Percentiles rank a stretch among this genome's conserved stretches.
phyloP scores from a whole-genome alignment of 129 eudicot genomes.

The Arctium minus region DNA sequence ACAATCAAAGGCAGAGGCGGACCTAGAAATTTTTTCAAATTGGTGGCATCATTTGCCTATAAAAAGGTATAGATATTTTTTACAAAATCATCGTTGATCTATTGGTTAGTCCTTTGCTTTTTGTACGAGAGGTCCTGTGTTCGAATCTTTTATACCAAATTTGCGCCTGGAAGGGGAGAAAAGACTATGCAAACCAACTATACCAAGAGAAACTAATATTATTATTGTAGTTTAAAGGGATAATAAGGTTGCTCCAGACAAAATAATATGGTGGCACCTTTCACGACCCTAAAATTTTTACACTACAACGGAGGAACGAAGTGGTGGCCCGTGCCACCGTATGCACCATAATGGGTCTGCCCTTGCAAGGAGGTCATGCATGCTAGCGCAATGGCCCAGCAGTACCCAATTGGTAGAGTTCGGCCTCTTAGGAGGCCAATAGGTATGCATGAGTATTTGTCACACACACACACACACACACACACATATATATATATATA shows the following conservation, averaged over 20 bases:
- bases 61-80: no score
- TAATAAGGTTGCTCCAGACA: neutral
- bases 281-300: neutral
- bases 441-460: neutral
- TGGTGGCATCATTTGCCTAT: neutral
- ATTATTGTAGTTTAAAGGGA: neutral
- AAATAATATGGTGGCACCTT: no score
- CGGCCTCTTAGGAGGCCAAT: neutral
- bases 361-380: neutral
- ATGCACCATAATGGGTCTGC: neutral
- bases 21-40: no score
- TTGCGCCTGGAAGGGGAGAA: no score
- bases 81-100: no score
- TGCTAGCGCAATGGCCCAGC: neutral
- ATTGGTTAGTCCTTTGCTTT: neutral
- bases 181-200: no score
- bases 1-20: neutral
- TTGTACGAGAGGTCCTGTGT: neutral
- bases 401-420: no score
- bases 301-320: neutral
- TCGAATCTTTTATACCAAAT: neutral
- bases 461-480: no score
- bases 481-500: no score
- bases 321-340: neutral
- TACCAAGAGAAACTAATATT: no score